Conservation (phyloP, 441 rosid genomes). For the Capsella rubella region DNA sequence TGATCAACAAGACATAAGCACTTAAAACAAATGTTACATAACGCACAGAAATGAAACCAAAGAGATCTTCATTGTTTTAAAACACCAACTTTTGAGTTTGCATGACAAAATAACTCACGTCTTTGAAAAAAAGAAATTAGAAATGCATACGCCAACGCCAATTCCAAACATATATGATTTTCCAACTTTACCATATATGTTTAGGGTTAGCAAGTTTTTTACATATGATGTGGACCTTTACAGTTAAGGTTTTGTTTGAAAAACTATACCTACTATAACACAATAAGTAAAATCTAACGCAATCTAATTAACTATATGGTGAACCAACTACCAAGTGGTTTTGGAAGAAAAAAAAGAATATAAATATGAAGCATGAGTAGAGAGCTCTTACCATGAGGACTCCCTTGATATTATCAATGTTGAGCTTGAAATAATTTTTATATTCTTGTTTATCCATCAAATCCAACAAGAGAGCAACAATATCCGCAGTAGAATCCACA, state of each 20-base stretch:
- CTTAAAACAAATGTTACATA: too few species aligned
- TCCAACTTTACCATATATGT: too few species aligned
- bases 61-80: too few species aligned
- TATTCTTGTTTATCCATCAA: neutral
- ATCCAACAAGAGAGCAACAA: too few species aligned
- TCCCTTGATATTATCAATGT: neutral
- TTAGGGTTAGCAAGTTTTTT: too few species aligned
- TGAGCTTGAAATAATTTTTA: neutral
- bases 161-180: too few species aligned
- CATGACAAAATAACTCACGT: neutral
- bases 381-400: neutral
- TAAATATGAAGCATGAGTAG: neutral
- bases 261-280: neutral
- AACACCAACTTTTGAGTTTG: neutral
- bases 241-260: neutral
- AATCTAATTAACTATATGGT: neutral
- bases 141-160: neutral
- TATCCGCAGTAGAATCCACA: too few species aligned
- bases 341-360: too few species aligned
- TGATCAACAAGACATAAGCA: neutral
- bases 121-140: too few species aligned
- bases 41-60: neutral
- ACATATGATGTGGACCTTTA: too few species aligned
- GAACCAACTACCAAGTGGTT: neutral
- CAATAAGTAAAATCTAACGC: neutral